phyloP scores from a whole-genome alignment of 371 early-diverging fungal genomes.

The Dipsacomyces acuminosporus region DNA sequence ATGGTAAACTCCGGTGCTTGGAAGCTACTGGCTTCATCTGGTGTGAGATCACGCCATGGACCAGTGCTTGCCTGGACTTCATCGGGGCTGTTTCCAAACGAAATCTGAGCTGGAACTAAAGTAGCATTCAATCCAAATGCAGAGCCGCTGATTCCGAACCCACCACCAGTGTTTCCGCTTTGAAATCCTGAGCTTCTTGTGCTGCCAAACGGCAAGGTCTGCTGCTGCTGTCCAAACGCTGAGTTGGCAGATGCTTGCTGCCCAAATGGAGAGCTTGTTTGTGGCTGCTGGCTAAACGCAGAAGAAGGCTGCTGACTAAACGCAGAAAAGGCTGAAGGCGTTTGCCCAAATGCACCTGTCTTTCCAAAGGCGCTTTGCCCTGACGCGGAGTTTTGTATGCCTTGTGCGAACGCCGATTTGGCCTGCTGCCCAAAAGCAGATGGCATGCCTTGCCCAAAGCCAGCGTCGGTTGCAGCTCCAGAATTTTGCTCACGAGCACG shows the following conservation, averaged over 20 bases:
- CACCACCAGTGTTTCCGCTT: not conserved
- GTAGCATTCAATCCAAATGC: not conserved
- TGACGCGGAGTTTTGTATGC: constrained; percentile 3
- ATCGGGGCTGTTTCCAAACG: constrained; percentile 8
- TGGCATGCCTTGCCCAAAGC: constrained; percentile 1
- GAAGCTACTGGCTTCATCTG: constrained; percentile 18
- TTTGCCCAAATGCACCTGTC: not conserved
- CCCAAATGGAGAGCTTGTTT: too few species aligned
- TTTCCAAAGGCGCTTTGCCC: constrained; percentile 2
- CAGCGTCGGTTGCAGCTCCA: constrained; percentile 1
- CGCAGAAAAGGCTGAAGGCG: too few species aligned
- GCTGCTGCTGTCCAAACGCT: too few species aligned
- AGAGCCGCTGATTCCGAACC: not conserved
- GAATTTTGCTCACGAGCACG: constrained; percentile 2
- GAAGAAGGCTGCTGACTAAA: too few species aligned
- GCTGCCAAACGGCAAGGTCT: too few species aligned
- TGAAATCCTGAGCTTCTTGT: not conserved
- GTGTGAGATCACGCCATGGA: constrained; percentile 11
- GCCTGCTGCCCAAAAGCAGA: constrained; percentile 5
- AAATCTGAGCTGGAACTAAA: not conserved
- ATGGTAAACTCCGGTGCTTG: constrained; percentile 12
- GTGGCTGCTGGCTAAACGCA: too few species aligned
- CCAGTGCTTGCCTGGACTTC: constrained; percentile 5
- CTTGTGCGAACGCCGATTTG: constrained; percentile 3
- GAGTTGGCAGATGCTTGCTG: too few species aligned